These are phyloP conservation scores for Albugo laibachii DNA, from an alignment of 352 stramenopile species.

Conservation along the genomic window DNA sequence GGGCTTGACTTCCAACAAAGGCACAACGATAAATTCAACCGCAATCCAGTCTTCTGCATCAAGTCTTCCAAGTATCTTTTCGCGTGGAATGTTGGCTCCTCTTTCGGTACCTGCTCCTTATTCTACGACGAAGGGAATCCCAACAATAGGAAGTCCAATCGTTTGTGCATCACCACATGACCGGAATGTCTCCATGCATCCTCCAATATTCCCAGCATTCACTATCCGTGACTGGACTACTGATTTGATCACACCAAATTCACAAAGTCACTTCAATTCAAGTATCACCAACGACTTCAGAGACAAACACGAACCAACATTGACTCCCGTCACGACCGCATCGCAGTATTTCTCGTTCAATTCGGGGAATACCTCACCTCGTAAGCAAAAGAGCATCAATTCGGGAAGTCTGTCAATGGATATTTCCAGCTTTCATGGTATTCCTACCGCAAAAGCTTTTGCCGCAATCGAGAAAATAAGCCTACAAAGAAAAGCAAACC, in stretches of 20 bases:
- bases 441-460: slow-evolving; percentile 13
- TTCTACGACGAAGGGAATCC: neutral
- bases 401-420: slow-evolving; percentile 27
- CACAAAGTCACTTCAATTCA: neutral
- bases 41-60: too few species aligned
- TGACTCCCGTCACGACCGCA: neutral
- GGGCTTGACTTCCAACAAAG: too few species aligned
- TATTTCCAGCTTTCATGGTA: slow-evolving; percentile 5
- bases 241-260: neutral
- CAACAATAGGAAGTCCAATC: neutral
- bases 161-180: neutral
- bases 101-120: too few species aligned
- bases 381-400: slow-evolving; percentile 67
- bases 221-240: neutral
- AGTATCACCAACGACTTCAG: neutral
- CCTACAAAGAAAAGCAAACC: slow-evolving; percentile 38
- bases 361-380: slow-evolving; percentile 21
- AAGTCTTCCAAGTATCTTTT: too few species aligned
- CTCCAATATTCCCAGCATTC: neutral
- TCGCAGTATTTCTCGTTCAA: neutral
- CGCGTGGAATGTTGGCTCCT: too few species aligned
- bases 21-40: too few species aligned
- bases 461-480: slow-evolving; percentile 8
- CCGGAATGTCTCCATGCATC: neutral
- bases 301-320: neutral